Conservation (phyloP, 2,329 filamentous ascomycete species). For the Ophiostoma quercus region DNA sequence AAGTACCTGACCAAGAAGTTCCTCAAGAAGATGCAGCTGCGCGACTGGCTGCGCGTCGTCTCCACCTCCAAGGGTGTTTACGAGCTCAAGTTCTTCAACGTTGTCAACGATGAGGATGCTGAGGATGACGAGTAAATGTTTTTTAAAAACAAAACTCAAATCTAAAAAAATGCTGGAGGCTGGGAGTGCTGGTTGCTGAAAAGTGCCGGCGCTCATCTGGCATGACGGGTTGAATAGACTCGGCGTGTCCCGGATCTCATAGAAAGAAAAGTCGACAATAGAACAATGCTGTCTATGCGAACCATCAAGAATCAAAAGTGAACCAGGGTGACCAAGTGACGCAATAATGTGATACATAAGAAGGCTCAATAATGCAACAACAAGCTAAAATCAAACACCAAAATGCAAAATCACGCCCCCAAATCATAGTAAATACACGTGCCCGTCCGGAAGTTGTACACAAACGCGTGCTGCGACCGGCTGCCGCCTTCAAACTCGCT, state of each 20-base stretch:
- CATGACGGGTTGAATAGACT: neutral
- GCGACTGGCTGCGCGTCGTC: constrained; percentile 99
- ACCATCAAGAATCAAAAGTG: neutral
- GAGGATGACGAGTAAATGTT: constrained; percentile 89
- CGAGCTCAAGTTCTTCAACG: constrained; percentile 99
- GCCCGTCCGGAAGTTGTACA: constrained; percentile 87
- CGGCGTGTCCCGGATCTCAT: neutral
- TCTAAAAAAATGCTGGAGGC: neutral
- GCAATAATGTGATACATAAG: neutral
- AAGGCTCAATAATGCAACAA: neutral
- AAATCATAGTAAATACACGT: constrained; percentile 84
- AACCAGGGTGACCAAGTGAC: neutral
- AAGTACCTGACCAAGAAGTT: constrained; percentile 99
- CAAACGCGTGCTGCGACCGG: constrained; percentile 64
- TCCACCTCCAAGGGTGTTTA: constrained; percentile 97
- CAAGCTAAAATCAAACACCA: neutral
- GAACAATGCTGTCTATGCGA: neutral
- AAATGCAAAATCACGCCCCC: constrained; percentile 32
- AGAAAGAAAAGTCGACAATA: constrained; percentile 8
- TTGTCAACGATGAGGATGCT: constrained; percentile 95
- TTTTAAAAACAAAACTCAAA: neutral
- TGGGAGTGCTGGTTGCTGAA: neutral
- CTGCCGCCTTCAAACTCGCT: constrained; percentile 48
- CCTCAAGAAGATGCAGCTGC: constrained; percentile 99
- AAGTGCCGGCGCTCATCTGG: neutral